Evolutionary conservation across 2,329 filamentous ascomycete species (phyloP), one percentile per base, ranked within the genome.

Genomic region (Aspergillus flavus): DNA sequence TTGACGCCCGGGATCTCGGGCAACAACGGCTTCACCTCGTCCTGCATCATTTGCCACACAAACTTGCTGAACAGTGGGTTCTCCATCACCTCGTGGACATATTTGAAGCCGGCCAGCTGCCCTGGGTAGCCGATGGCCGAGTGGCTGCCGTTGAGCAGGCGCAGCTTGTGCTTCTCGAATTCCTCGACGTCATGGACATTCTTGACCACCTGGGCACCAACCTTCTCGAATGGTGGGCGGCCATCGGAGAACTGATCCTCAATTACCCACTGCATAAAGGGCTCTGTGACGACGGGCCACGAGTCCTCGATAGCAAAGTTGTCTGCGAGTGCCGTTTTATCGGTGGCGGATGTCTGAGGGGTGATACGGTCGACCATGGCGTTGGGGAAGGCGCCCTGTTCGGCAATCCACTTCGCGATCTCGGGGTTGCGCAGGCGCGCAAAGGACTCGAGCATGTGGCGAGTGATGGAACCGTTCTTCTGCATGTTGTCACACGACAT

Each of bases 401-500:
- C 74, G 32, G 72, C 68, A 63, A 85, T 84, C 83, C 83, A 85
- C 55, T 79, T 72, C 58, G 84, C 82, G 23, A 85, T 63, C 41
- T 80, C 77, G 2, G 83, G 79, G 75, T 84, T 76, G 63, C 78
- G 79, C 53, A 82, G 75, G 34, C 76, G 77, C 2, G 83, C 83
- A 68, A 85, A 85, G 2, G 83, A 80, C 65, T 76, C 70, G 41
- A 85, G 81, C 83, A 85, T 85, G 72, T 78, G 69, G 41, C 82
- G 82, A 6, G 82, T 83, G 73, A 85, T 85, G 71, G 80, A 75
- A 59, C 83, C 83, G 72, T 85, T 85, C 78, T 84, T 83, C 76
- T 85, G 83, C 83, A 85, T 85, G 76, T 85, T 85, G 72, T 85
- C 83, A 71, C 83, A 85, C 4, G 84, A 85, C 70, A 85, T 69